Base-by-base conservation (phyloP, 352 stramenopile genomes). In the Phytopythium vexans region DNA sequence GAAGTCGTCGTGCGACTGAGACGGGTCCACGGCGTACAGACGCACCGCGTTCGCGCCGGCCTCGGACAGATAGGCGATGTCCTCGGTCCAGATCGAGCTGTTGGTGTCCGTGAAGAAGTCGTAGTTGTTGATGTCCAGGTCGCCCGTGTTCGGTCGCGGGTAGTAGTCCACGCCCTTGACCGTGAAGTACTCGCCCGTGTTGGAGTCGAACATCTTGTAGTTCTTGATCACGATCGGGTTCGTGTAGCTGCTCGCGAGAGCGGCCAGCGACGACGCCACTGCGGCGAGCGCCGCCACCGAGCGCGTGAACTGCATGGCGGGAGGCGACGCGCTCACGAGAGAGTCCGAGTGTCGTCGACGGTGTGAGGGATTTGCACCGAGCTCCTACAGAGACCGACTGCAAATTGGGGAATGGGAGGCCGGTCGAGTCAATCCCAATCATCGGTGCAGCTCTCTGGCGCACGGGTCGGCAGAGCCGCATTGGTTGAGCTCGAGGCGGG, bases 91-190 rank as follows among this genome's bases (percentile, higher is more conserved):
- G 15, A 95, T 68, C 15, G 70, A 33, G 15, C 75, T 52, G 56
- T 86, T 67, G 37, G 87, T 72, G 53, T 96, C 79, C 7, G 86
- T 91, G 65, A 92, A 95, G 44, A 90, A 85, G 56, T 97, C 88
- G 39, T 87, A 49, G 54, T 86, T 94, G 66, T 95, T 91, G 4
- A 57, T 48, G 52, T 90, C 37, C 14, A 92, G 57, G 10, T 76
- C 54, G 3, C 88, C 88, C 1, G 62, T 52, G 55, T 97, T 97
- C 2, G 88, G 85, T 4, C 88, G 79, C 4, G 86, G 86, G 64
- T 94, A 95, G 66, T 96, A 96, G 60, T 88, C 82, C 38, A 96
- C 81, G 7, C 88, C 88, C n/a, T 74, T 72, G 21, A 90, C 74
- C 10, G 66, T 56, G 57, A 95, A 90, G 34, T 86, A 73, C 16